Conservation (phyloP, 2,329 filamentous ascomycete genomes). For the Botryotinia globosa region DNA sequence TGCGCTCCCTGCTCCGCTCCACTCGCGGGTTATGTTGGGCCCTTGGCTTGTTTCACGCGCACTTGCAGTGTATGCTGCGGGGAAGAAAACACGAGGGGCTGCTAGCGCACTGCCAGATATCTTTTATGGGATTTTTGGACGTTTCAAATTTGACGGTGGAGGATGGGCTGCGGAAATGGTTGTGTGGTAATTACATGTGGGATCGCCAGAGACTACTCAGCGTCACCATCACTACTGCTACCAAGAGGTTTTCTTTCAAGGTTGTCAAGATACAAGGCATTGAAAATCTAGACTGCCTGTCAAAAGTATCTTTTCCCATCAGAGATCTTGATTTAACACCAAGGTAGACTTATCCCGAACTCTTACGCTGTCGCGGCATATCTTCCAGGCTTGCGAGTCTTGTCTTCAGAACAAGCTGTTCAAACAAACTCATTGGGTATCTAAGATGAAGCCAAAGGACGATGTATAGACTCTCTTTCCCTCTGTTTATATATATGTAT, state of each 20-base stretch:
- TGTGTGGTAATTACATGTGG: not conserved
- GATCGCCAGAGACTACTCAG: not conserved
- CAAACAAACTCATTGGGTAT: not conserved
- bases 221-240: not conserved
- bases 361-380: not conserved
- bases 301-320: not conserved
- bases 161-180: not conserved
- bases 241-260: not conserved
- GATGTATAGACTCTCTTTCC: not conserved
- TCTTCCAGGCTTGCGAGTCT: not conserved
- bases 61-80: not conserved
- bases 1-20: too few species aligned
- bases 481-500: not conserved
- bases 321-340: not conserved
- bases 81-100: not conserved
- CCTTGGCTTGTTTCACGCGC: not conserved
- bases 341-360: not conserved
- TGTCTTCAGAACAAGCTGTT: not conserved
- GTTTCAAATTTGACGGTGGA: not conserved
- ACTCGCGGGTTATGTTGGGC: not conserved
- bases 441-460: not conserved
- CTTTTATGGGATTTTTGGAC: accelerated
- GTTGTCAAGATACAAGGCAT: not conserved
- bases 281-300: not conserved
- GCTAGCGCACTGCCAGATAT: not conserved